Evolutionary conservation across 2,329 filamentous ascomycete genomes (phyloP), one percentile per base, ranked within the genome.

Genomic region (Claviceps sp.): DNA sequence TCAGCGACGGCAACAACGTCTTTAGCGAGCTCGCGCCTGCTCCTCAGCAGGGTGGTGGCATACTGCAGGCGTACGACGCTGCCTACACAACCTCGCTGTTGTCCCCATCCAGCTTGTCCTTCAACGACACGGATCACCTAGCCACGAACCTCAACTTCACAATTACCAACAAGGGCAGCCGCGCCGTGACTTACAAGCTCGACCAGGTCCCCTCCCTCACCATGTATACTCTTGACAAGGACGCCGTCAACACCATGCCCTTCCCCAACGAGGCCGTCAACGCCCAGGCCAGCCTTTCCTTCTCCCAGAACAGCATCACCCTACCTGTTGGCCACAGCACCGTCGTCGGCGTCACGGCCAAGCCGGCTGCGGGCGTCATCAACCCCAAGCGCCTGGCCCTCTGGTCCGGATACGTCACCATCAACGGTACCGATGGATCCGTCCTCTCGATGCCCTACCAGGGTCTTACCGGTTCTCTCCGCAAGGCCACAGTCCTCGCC

Each of bases 71-170:
- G 2, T 75, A 75, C 56, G 75, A 81, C 52, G 77, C 78, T 3
- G 76, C 79, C 2, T 72, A 76, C 56, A 68, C 75, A 13, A 77
- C 70, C 2, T 73, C 74, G 2, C 59, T 76, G 11, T 64, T 84
- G 19, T 74, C 72, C 57, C 72, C 70, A 7, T 75, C 75, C 16
- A 77, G 73, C 60, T 65, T 85, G 8, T 72, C 76, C 2, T 82
- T 84, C 66, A 83, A 84, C 60, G 81, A 84, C 60, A 80, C 78
- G 0, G 75, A 77, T 56, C 60, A 82, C 68, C 73, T 81, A 54
- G 60, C 64, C 44, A 62, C 67, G 6, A 68, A 67, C 1, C 65
- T 72, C 43, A 72, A 73, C 57, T 79, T 84, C 59, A 73, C 68
- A 38, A 70, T 84, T 56, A 70, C 64, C 58, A 84, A 84, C 67